A percentile compares a stretch with the other conserved stretches of the same genome.
These are phyloP conservation scores for Kwoniella sp. DNA, from an alignment of 768 basidiomycete genomes.

Conservation along the genomic window DNA sequence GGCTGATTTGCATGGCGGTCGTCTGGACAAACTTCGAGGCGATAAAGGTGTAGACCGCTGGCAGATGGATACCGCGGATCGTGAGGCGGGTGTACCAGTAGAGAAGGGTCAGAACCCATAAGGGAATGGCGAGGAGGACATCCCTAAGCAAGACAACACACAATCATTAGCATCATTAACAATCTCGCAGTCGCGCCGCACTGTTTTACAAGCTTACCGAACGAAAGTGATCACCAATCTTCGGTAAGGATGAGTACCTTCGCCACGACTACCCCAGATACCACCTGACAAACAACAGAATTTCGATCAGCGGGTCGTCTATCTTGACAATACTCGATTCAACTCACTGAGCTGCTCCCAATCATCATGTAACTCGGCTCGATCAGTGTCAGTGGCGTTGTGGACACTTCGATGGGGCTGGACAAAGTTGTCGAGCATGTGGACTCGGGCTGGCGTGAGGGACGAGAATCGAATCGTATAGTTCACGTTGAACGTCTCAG, in stretches of 20 bases:
- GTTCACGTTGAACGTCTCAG: conserved; percentile 19
- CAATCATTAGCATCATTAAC: neutral
- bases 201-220: conserved; percentile 11
- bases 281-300: too few species aligned
- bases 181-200: neutral
- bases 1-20: neutral
- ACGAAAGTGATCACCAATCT: conserved; percentile 17
- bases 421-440: conserved; percentile 10
- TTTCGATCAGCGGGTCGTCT: too few species aligned
- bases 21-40: neutral
- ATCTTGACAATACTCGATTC: too few species aligned
- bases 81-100: conserved; percentile 38
- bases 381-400: conserved; percentile 19
- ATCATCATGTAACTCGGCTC: conserved; percentile 9
- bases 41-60: neutral
- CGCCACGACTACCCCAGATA: conserved; percentile 18
- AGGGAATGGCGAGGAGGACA: conserved; percentile 10
- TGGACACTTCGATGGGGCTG: neutral
- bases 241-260: conserved; percentile 25
- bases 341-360: conserved; percentile 31
- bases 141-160: conserved; percentile 8
- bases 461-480: conserved; percentile 26
- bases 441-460: conserved; percentile 21
- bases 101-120: conserved; percentile 13
- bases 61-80: conserved; percentile 16